Conservation (phyloP, 345 rosid genomes). For the Raphanus raphanistrum region DNA sequence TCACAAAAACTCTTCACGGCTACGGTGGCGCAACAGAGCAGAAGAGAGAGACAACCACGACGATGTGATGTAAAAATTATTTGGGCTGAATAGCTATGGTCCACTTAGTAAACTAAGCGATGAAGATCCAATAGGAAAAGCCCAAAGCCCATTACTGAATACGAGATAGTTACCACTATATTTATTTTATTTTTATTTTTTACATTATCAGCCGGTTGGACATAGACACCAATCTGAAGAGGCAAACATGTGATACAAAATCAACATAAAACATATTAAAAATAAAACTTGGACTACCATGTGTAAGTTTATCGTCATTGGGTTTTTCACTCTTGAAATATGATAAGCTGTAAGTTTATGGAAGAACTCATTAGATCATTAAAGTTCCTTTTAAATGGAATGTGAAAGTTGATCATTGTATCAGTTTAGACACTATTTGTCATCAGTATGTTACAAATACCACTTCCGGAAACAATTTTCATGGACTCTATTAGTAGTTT, state of each 20-base stretch:
- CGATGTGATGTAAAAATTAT: background rate
- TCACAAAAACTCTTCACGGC: slow-evolving; percentile 2
- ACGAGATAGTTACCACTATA: background rate
- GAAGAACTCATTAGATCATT: background rate
- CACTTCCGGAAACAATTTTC: background rate
- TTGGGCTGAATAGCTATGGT: background rate
- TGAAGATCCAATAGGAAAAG: background rate
- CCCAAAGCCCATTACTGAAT: background rate
- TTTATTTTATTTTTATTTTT: no score
- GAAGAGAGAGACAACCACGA: no score
- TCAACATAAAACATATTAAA: background rate
- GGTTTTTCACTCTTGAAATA: background rate
- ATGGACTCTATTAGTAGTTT: background rate
- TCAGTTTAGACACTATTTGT: background rate
- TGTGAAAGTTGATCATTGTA: background rate
- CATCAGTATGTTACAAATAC: background rate
- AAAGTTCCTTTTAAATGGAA: no score
- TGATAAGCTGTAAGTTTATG: background rate
- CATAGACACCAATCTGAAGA: background rate
- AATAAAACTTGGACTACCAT: background rate
- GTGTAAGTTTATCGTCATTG: background rate
- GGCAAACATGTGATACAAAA: background rate
- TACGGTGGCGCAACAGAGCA: no score
- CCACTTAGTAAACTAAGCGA: background rate
- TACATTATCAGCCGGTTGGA: background rate